Conservation (phyloP, 768 basidiomycete species). For the Mycena kentingensis region DNA sequence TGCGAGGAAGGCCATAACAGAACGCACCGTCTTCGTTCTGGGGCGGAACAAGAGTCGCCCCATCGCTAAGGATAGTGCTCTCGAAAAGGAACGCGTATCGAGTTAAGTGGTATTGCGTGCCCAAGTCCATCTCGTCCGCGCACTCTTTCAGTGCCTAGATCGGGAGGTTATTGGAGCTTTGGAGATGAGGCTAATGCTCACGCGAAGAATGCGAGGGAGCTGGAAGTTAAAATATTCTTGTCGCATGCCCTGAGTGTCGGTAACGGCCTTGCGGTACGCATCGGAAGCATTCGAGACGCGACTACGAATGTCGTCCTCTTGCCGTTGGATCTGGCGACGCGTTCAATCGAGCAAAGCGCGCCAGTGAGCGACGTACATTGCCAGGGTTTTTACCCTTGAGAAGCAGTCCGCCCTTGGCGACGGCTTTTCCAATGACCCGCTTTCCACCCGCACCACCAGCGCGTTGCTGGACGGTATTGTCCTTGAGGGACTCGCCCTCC, state of each 20-base stretch:
- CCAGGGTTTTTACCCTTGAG: conserved; percentile 93
- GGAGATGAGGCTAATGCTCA: conserved; percentile 39
- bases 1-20: not conserved
- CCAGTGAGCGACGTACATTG: conserved; percentile 51
- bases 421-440: conserved; percentile 86
- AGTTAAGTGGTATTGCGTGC: conserved; percentile 96
- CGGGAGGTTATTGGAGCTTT: conserved; percentile 3
- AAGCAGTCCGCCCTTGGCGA: conserved; percentile 85
- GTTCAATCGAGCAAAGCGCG: conserved; percentile 10
- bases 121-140: conserved; percentile 93
- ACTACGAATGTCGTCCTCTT: conserved; percentile 91
- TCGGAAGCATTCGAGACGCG: conserved; percentile 87
- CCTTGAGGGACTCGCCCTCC: conserved; percentile 90
- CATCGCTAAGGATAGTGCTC: conserved; percentile 86
- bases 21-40: conserved; percentile 61
- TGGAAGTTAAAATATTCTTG: conserved; percentile 99
- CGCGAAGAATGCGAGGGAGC: conserved; percentile 88
- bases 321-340: conserved; percentile 74
- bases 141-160: conserved; percentile 87
- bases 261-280: conserved; percentile 85
- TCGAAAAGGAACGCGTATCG: conserved; percentile 95
- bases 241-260: conserved; percentile 84
- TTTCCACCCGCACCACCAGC: conserved; percentile 68
- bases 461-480: conserved; percentile 69
- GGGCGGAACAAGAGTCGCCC: conserved; percentile 77